Evolutionary conservation across 164 flowering plant species (phyloP).

Genomic region (Sedum album): DNA sequence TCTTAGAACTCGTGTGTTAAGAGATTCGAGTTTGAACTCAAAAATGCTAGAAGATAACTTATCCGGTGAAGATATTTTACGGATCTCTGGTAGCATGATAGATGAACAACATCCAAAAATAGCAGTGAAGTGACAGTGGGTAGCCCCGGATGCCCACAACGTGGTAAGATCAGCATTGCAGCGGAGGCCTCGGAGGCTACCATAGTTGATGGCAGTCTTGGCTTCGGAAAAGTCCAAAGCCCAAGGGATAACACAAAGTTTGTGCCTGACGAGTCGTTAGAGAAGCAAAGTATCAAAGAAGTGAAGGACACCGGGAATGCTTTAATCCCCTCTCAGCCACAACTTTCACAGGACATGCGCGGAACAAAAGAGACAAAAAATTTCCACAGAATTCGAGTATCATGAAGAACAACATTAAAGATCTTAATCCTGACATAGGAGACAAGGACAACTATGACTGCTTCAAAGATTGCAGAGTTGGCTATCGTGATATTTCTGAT

Average conservation of each 20-base stretch:
- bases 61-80: slow-evolving; percentile 39
- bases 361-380: neutral
- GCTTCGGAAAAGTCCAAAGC: slow-evolving; percentile 19
- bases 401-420: neutral
- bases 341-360: neutral
- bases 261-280: neutral
- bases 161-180: no score
- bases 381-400: neutral
- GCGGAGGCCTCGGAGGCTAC: neutral
- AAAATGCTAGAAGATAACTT: slow-evolving; percentile 49
- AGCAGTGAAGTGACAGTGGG: neutral
- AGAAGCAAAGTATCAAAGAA: slow-evolving; percentile 1
- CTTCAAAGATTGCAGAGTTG: slow-evolving; percentile 61
- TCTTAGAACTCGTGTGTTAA: slow-evolving; percentile 75
- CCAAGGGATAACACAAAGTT: slow-evolving; percentile 20
- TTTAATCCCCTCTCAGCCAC: neutral
- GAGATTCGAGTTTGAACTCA: slow-evolving; percentile 35
- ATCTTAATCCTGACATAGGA: slow-evolving; percentile 17
- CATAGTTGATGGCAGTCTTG: slow-evolving; percentile 14
- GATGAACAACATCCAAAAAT: slow-evolving; percentile 37
- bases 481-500: slow-evolving; percentile 62
- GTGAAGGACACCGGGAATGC: neutral
- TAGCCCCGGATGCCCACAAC: no score
- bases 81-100: slow-evolving; percentile 31
- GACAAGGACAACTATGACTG: slow-evolving; percentile 68